Percentiles rank a stretch among this genome's conserved stretches.
Conservation (phyloP, 768 basidiomycete species). For the Rhodosporidiobolus sp. region DNA sequence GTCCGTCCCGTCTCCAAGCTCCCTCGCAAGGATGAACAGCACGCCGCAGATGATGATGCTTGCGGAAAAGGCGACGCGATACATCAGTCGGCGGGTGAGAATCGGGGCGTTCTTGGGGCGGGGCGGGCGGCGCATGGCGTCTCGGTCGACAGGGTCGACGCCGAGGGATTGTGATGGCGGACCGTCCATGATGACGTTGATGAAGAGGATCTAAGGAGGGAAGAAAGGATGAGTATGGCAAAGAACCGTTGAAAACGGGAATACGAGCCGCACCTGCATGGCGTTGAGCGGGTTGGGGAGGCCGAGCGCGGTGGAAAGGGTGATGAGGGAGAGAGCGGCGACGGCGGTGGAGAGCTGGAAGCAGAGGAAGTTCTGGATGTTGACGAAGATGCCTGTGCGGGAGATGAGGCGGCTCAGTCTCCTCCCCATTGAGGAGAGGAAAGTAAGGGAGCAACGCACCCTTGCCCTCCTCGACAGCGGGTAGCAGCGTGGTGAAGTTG, state of each 20-base stretch:
- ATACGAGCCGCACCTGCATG: slow-evolving; percentile 63
- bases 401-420: slow-evolving; percentile 52
- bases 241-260: background rate
- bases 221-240: background rate
- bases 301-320: slow-evolving; percentile 83
- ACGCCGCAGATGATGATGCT: slow-evolving; percentile 86
- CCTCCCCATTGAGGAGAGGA: background rate
- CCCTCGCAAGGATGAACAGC: slow-evolving; percentile 77
- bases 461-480: slow-evolving; percentile 61
- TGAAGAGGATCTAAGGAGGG: slow-evolving; percentile 74
- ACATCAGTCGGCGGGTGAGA: slow-evolving; percentile 68
- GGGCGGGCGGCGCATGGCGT: slow-evolving; percentile 90
- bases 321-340: slow-evolving; percentile 90
- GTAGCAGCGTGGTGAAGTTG: slow-evolving; percentile 90
- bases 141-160: slow-evolving; percentile 90
- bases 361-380: slow-evolving; percentile 94
- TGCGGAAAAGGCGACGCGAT: slow-evolving; percentile 86
- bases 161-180: slow-evolving; percentile 65
- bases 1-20: slow-evolving; percentile 76
- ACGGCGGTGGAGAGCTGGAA: slow-evolving; percentile 99
- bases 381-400: slow-evolving; percentile 91
- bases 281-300: slow-evolving; percentile 90
- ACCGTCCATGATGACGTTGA: slow-evolving; percentile 93
- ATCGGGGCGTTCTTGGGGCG: slow-evolving; percentile 86
- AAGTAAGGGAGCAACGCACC: slow-evolving; percentile 49